phyloP scores from a whole-genome alignment of 371 early-diverging fungal species.

The Spraguea lophii region DNA sequence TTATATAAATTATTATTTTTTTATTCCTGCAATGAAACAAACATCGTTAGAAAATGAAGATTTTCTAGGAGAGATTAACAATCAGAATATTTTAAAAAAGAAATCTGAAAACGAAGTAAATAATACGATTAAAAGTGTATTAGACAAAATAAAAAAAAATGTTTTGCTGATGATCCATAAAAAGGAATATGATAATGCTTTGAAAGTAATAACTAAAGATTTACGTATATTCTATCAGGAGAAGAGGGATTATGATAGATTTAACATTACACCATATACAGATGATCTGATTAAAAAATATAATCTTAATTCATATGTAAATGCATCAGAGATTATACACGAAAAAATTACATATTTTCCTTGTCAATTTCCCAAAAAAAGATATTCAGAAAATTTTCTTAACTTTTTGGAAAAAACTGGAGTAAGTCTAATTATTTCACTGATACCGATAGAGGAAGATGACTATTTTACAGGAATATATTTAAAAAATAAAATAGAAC shows the following conservation, averaged over 20 bases:
- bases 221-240: neutral
- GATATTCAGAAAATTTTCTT: conserved; percentile 7
- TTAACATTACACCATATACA: conserved; percentile 8
- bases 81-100: too few species aligned
- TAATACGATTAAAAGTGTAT: too few species aligned
- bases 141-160: neutral
- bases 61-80: too few species aligned
- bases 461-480: conserved; percentile 10
- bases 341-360: conserved; percentile 7
- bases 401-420: conserved; percentile 9
- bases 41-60: too few species aligned
- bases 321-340: conserved; percentile 14
- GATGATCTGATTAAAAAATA: conserved; percentile 11
- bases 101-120: too few species aligned
- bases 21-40: too few species aligned
- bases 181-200: neutral
- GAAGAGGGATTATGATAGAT: neutral
- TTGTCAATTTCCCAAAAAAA: conserved; percentile 13
- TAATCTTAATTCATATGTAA: conserved; percentile 12
- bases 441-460: neutral
- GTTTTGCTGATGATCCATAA: neutral
- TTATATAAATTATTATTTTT: too few species aligned
- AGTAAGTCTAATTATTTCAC: conserved; percentile 12
- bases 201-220: neutral
- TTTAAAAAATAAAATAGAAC: neutral